Evolutionary conservation across 768 basidiomycete species (phyloP).

Genomic region (Auricularia sp.): DNA sequence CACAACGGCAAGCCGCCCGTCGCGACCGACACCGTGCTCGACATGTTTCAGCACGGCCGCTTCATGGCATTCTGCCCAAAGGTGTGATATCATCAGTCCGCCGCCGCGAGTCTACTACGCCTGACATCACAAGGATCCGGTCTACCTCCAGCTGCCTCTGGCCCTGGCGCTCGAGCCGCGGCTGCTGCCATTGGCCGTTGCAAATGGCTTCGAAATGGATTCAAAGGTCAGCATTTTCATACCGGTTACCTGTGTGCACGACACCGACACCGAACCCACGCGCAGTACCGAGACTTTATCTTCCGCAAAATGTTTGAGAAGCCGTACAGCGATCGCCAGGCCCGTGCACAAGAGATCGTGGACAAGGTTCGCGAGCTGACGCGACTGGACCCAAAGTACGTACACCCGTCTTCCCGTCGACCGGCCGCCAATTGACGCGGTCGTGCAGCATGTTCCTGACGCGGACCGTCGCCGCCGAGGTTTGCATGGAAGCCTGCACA

Average conservation of each 20-base stretch:
- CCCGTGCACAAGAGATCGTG: constrained; percentile 50
- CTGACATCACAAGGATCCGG: constrained; percentile 43
- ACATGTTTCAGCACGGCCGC: constrained; percentile 63
- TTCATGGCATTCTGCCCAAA: constrained; percentile 70
- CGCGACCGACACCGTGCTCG: constrained; percentile 40
- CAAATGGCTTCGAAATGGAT: constrained; percentile 72
- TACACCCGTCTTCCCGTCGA: neutral
- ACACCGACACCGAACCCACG: neutral
- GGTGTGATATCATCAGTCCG: constrained; percentile 28
- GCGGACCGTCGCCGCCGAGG: constrained; percentile 73
- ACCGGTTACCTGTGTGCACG: constrained; percentile 3
- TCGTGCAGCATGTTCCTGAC: constrained; percentile 63
- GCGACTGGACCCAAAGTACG: constrained; percentile 55
- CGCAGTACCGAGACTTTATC: constrained; percentile 73
- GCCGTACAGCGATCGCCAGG: constrained; percentile 32
- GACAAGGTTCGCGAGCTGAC: constrained; percentile 63
- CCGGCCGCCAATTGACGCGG: neutral
- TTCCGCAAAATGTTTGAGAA: constrained; percentile 80
- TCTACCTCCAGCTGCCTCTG: constrained; percentile 68
- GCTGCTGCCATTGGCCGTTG: constrained; percentile 57
- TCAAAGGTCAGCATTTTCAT: constrained; percentile 40
- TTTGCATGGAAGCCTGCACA: constrained; percentile 68
- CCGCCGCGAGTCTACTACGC: neutral
- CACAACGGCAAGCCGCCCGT: neutral
- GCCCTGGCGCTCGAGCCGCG: constrained; percentile 69